Conservation (phyloP, 1,284 basidiomycete species). For the Cutaneotrichosporon arboriforme region DNA sequence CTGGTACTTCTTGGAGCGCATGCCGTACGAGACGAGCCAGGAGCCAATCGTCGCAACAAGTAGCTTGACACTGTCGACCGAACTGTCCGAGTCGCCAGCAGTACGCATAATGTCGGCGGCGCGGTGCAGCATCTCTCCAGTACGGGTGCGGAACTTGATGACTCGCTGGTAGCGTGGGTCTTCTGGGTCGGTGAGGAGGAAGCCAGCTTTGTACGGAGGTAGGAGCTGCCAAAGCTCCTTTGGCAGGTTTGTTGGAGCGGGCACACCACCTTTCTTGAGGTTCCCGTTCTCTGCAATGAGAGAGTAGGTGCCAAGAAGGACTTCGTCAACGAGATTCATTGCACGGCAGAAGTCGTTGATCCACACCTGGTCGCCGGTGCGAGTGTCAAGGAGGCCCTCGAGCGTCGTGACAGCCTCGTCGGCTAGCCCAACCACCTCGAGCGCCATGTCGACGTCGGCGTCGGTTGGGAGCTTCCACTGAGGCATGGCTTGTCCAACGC, state of each 20-base stretch:
- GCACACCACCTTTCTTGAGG: conserved; percentile 36
- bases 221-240: conserved; percentile 58
- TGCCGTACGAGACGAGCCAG: conserved; percentile 41
- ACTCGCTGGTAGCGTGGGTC: conserved; percentile 71
- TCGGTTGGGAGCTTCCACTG: conserved; percentile 67
- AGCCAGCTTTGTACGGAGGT: conserved; percentile 64
- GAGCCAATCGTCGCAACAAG: conserved; percentile 49
- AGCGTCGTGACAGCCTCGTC: conserved; percentile 64
- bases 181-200: conserved; percentile 65
- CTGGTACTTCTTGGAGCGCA: conserved; percentile 41
- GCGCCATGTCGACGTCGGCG: conserved; percentile 66
- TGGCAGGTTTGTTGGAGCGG: conserved; percentile 47
- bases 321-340: conserved; percentile 43
- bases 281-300: conserved; percentile 41
- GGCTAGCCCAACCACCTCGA: conserved; percentile 61
- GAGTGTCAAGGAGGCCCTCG: conserved; percentile 58
- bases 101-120: conserved; percentile 65
- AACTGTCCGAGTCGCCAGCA: conserved; percentile 75
- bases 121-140: conserved; percentile 64
- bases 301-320: conserved; percentile 31
- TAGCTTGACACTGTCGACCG: conserved; percentile 76
- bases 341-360: conserved; percentile 92
- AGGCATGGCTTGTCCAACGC: conserved; percentile 70
- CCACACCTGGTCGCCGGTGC: conserved; percentile 59
- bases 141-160: conserved; percentile 58